A percentile compares a stretch with the other conserved stretches of the same genome.
Evolutionary conservation across 1,284 basidiomycete genomes (phyloP).

Genomic region (Ceratobasidium sp.): DNA sequence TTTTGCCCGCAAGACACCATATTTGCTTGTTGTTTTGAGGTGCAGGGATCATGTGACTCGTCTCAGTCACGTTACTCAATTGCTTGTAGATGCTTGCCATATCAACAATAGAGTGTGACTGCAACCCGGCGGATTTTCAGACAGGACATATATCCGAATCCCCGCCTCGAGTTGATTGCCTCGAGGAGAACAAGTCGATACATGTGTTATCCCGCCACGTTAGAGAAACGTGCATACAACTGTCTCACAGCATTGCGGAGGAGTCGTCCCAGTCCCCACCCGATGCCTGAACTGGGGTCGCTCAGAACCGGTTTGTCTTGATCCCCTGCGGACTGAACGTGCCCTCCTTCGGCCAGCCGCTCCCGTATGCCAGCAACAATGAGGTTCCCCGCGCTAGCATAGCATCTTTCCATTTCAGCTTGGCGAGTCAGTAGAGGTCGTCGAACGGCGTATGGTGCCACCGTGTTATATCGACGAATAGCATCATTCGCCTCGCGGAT

Average conservation of each 20-base stretch:
- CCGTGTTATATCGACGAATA: conserved; percentile 82
- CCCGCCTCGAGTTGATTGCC: conserved; percentile 34
- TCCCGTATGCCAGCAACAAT: conserved; percentile 28
- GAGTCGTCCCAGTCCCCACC: conserved; percentile 6
- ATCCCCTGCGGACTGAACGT: not conserved
- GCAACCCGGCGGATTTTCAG: conserved; percentile 15
- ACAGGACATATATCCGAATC: not conserved
- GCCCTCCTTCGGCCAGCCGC: conserved; percentile 7
- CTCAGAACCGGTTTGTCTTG: not conserved
- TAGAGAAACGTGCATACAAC: conserved; percentile 41
- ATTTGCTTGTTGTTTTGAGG: conserved; percentile 9
- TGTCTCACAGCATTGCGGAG: conserved; percentile 38
- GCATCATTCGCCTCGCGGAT: conserved; percentile 80
- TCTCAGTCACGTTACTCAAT: conserved; percentile 6
- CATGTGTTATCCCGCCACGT: conserved; percentile 30
- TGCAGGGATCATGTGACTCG: conserved; percentile 25
- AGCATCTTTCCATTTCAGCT: conserved; percentile 72
- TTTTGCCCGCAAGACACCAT: not conserved
- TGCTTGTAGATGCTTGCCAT: conserved; percentile 24
- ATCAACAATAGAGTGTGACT: conserved; percentile 20
- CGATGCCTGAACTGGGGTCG: not conserved
- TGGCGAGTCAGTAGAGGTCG: conserved; percentile 70
- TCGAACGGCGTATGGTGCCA: conserved; percentile 82
- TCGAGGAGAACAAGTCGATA: conserved; percentile 37
- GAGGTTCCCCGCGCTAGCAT: conserved; percentile 63